Conservation (phyloP, 352 stramenopile species). For the Pythium vanterpoolii region DNA sequence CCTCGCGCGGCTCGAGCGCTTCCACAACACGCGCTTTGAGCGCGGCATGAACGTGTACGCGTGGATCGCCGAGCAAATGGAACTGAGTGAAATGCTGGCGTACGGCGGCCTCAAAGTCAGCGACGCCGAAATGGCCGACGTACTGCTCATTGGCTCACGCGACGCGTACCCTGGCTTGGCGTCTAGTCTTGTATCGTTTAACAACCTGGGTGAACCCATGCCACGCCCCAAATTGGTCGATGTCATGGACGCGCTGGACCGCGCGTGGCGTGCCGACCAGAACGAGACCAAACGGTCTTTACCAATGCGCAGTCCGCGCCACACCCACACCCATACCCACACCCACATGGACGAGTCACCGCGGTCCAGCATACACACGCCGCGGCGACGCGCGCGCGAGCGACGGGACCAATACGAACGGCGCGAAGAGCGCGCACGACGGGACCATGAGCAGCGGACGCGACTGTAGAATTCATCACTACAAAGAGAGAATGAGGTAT, state of each 20-base stretch:
- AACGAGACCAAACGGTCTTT: conserved; percentile 2
- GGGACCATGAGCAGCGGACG: conserved; percentile 4
- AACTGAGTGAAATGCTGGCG: conserved; percentile 18
- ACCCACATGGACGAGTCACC: background rate
- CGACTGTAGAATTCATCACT: too few relatives aligned
- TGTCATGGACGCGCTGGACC: conserved; percentile 16
- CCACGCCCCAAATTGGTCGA: conserved; percentile 12
- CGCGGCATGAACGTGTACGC: conserved; percentile 19
- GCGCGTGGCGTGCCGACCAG: conserved; percentile 15
- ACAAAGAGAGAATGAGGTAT: background rate
- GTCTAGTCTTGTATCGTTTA: conserved; percentile 12
- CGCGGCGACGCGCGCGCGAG: conserved; percentile 7
- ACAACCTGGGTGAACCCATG: conserved; percentile 18
- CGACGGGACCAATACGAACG: background rate
- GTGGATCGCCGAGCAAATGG: conserved; percentile 23
- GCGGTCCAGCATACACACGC: background rate
- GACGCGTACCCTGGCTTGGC: conserved; percentile 12
- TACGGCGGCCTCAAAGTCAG: conserved; percentile 20
- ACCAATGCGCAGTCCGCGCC: background rate
- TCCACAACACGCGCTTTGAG: conserved; percentile 19
- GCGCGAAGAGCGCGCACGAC: conserved; percentile 7
- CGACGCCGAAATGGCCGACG: conserved; percentile 19
- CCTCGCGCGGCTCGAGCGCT: conserved; percentile 15
- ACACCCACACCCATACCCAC: background rate
- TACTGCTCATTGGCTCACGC: conserved; percentile 17